These are phyloP conservation scores for Epichloe glyceriae DNA, from an alignment of 2,329 filamentous ascomycete genomes.

Conservation along the genomic window DNA sequence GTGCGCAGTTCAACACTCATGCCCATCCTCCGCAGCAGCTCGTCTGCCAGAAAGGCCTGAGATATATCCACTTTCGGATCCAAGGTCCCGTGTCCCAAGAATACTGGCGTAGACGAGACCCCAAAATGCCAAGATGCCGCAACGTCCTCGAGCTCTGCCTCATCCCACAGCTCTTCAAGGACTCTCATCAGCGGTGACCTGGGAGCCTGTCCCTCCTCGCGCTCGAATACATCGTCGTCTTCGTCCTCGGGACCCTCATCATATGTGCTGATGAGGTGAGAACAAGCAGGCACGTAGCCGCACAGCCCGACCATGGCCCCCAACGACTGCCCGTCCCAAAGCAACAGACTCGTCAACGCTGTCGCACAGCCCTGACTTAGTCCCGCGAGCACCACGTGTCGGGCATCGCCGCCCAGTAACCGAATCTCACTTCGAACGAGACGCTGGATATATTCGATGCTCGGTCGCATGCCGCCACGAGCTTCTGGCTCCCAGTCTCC, in stretches of 20 bases:
- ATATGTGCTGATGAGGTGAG: slow-evolving; percentile 14
- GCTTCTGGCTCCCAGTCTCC: slow-evolving; percentile 22
- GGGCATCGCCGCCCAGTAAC: slow-evolving; percentile 19
- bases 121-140: not conserved
- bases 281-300: slow-evolving; percentile 31
- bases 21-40: slow-evolving; percentile 22
- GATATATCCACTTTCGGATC: slow-evolving; percentile 27
- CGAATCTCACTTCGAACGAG: slow-evolving; percentile 24
- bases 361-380: slow-evolving; percentile 43
- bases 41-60: slow-evolving; percentile 21
- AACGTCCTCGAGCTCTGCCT: slow-evolving; percentile 13
- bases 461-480: slow-evolving; percentile 26
- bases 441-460: slow-evolving; percentile 24
- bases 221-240: slow-evolving; percentile 12
- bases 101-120: slow-evolving; percentile 23
- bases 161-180: slow-evolving; percentile 15
- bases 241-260: slow-evolving; percentile 2
- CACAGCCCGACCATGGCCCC: slow-evolving; percentile 30
- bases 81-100: slow-evolving; percentile 31
- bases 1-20: slow-evolving; percentile 21
- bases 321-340: slow-evolving; percentile 28
- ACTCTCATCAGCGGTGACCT: slow-evolving; percentile 10
- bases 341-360: slow-evolving; percentile 26
- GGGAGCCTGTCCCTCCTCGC: slow-evolving; percentile 1
- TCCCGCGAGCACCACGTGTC: slow-evolving; percentile 33